Conservation (phyloP, 2,329 filamentous ascomycete species). For the Colletotrichum filicis region DNA sequence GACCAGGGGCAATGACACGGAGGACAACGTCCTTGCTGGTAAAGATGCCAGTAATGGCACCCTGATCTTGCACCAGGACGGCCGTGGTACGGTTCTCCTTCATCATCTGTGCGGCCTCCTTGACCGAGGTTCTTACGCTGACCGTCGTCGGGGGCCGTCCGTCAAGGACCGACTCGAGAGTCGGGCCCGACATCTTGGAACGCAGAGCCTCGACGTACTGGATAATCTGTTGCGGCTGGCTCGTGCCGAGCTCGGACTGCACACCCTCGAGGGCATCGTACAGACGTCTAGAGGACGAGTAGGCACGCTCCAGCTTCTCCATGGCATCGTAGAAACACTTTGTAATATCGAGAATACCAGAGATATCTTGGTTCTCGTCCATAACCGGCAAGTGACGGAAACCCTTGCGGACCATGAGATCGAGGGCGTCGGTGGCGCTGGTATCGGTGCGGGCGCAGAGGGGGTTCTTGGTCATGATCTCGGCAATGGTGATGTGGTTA, state of each 20-base stretch:
- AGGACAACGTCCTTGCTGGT: slow-evolving; percentile 99
- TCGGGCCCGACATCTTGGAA: slow-evolving; percentile 97
- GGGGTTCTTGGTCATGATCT: slow-evolving; percentile 99
- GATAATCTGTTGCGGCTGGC: slow-evolving; percentile 97
- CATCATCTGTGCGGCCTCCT: slow-evolving; percentile 95
- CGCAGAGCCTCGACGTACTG: slow-evolving; percentile 97
- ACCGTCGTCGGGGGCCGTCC: slow-evolving; percentile 94
- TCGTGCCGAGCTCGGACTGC: slow-evolving; percentile 94
- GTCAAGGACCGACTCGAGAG: slow-evolving; percentile 92
- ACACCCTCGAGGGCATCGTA: slow-evolving; percentile 98
- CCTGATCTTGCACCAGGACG: slow-evolving; percentile 94
- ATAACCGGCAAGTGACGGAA: slow-evolving; percentile 98
- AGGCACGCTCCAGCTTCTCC: slow-evolving; percentile 98
- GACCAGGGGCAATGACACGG: slow-evolving; percentile 94
- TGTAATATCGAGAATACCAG: slow-evolving; percentile 96
- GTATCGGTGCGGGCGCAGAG: slow-evolving; percentile 97
- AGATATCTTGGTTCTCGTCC: slow-evolving; percentile 99
- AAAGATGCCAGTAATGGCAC: slow-evolving; percentile 98
- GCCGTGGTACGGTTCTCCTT: slow-evolving; percentile 99
- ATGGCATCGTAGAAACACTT: slow-evolving; percentile 99
- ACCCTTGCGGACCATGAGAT: slow-evolving; percentile 98
- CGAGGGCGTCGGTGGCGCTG: slow-evolving; percentile 95
- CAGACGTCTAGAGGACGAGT: slow-evolving; percentile 96
- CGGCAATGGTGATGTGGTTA: slow-evolving; percentile 89
- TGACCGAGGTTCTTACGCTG: slow-evolving; percentile 94